Conservation (phyloP, 2,329 filamentous ascomycete genomes). For the Paraphoma chrysanthemicola region DNA sequence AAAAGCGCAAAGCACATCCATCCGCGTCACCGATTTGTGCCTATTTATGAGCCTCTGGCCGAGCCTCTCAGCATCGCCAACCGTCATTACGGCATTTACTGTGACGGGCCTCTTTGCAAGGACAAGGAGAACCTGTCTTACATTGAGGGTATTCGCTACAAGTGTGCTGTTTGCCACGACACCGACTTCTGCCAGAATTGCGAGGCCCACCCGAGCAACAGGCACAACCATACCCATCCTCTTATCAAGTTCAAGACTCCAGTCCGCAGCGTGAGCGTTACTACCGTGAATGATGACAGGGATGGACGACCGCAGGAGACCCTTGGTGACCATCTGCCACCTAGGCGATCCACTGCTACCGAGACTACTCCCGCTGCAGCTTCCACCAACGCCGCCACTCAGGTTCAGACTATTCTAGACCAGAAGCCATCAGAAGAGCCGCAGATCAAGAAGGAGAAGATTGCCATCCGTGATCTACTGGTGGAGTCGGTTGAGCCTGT, state of each 20-base stretch:
- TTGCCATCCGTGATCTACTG: slow-evolving; percentile 48
- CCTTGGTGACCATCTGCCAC: slow-evolving; percentile 71
- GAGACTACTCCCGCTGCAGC: slow-evolving; percentile 57
- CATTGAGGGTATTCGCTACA: slow-evolving; percentile 89
- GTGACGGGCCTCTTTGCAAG: slow-evolving; percentile 89
- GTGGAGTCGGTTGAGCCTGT: slow-evolving; percentile 37
- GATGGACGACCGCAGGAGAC: slow-evolving; percentile 69
- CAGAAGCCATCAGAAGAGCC: slow-evolving; percentile 65
- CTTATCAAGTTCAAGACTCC: slow-evolving; percentile 97
- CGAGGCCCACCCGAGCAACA: slow-evolving; percentile 83
- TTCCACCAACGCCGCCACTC: slow-evolving; percentile 61
- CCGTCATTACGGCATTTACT: slow-evolving; percentile 86
- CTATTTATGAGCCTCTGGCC: slow-evolving; percentile 77
- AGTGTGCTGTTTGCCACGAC: slow-evolving; percentile 95
- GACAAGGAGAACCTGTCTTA: slow-evolving; percentile 60
- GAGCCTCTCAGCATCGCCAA: slow-evolving; percentile 55
- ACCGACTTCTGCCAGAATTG: slow-evolving; percentile 94
- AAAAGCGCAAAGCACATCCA: slow-evolving; percentile 72
- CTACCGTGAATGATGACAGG: slow-evolving; percentile 79
- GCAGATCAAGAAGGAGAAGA: slow-evolving; percentile 52
- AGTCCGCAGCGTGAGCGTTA: slow-evolving; percentile 85
- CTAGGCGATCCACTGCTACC: slow-evolving; percentile 56
- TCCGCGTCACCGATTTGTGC: slow-evolving; percentile 84
- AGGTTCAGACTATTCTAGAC: slow-evolving; percentile 68
- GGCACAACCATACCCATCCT: slow-evolving; percentile 94